Percentiles rank a stretch among this genome's conserved stretches.
These are phyloP conservation scores for Globisporangium spiculum DNA, from an alignment of 352 stramenopile species.

Conservation along the genomic window DNA sequence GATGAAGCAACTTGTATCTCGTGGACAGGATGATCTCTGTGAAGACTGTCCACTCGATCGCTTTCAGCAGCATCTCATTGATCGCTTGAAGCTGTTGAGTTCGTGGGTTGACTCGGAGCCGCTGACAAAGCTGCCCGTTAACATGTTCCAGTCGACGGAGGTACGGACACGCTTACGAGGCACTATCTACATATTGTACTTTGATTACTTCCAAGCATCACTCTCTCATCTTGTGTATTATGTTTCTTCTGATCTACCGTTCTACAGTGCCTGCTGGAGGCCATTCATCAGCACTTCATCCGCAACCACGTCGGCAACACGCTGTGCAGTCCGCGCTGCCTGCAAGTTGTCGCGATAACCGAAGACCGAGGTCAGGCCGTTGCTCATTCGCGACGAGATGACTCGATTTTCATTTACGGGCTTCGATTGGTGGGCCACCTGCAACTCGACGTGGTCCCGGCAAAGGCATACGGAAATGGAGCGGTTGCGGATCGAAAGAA, in stretches of 20 bases:
- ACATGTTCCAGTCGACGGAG: conserved; percentile 40
- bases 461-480: conserved; percentile 1
- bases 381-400: conserved; percentile 12
- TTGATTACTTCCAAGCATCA: neutral
- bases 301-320: conserved; percentile 38
- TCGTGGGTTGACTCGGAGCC: conserved; percentile 12
- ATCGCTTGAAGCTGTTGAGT: conserved; percentile 40
- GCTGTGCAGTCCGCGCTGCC: conserved; percentile 35
- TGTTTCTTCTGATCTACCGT: neutral
- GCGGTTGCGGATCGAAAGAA: neutral
- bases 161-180: neutral
- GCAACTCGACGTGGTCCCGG: conserved; percentile 25
- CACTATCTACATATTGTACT: neutral
- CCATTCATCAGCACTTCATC: conserved; percentile 57
- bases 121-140: conserved; percentile 27
- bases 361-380: conserved; percentile 30
- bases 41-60: conserved; percentile 19
- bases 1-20: neutral
- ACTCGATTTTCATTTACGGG: conserved; percentile 29
- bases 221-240: neutral
- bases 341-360: conserved; percentile 34
- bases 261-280: conserved; percentile 39
- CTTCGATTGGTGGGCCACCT: conserved; percentile 28
- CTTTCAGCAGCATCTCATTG: conserved; percentile 35
- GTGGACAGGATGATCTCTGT: neutral